Percentiles rank a stretch among this genome's conserved stretches.
Evolutionary conservation across 2,329 filamentous ascomycete genomes (phyloP).

Genomic region (Fusarium sp.): DNA sequence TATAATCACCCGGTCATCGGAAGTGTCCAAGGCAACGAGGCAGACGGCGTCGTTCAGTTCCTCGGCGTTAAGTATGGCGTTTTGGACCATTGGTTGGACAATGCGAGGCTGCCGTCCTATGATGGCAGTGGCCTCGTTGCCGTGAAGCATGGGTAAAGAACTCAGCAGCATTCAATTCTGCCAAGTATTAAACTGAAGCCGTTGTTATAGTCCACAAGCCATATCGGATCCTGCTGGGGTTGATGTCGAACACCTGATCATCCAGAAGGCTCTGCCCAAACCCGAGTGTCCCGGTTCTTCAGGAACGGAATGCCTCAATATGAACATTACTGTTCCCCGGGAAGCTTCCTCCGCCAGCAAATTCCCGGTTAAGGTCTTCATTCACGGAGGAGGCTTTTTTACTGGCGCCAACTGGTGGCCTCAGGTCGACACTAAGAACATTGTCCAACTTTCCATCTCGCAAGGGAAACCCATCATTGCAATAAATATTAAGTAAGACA

Average conservation of each 20-base stretch:
- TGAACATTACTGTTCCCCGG: conserved; percentile 7
- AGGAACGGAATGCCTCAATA: conserved; percentile 1
- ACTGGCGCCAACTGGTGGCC: conserved; percentile 9
- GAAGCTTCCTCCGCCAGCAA: not conserved
- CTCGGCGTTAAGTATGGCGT: not conserved
- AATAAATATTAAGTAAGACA: conserved; percentile 10
- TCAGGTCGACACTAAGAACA: conserved; percentile 9
- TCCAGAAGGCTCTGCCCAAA: not conserved
- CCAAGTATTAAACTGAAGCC: too few relatives aligned
- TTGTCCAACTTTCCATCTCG: not conserved
- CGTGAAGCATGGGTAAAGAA: too few relatives aligned
- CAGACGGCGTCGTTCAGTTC: not conserved
- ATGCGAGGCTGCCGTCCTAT: too few relatives aligned
- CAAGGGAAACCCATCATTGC: not conserved
- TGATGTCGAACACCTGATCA: conserved; percentile 5
- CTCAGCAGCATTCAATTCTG: too few relatives aligned
- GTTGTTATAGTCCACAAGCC: too few relatives aligned
- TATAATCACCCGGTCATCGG: too few relatives aligned
- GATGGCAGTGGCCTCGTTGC: too few relatives aligned
- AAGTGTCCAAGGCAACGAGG: not conserved
- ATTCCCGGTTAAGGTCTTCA: conserved; percentile 9
- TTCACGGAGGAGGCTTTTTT: conserved; percentile 14
- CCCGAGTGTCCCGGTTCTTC: not conserved
- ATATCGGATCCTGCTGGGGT: not conserved
- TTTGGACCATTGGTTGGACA: too few relatives aligned